Percentiles rank a stretch among this genome's conserved stretches.
phyloP scores from a whole-genome alignment of 768 basidiomycete species.

The Sarcomyxa edulis region DNA sequence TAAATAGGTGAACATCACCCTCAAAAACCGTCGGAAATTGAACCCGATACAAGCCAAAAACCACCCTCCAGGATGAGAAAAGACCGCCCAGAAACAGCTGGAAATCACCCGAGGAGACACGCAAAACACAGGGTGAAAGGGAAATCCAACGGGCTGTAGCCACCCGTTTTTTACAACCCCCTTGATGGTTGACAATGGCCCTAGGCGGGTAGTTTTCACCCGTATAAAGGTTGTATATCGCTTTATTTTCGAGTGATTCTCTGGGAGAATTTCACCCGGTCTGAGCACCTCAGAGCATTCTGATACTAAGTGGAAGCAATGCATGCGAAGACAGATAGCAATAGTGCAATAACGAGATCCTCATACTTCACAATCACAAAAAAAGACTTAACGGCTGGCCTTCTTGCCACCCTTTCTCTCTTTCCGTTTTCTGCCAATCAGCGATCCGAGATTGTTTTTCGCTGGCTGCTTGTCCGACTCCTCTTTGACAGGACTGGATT shows the following conservation, averaged over 20 bases:
- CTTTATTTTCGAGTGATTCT: background rate
- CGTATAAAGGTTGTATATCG: too few relatives aligned
- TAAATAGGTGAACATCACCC: too few relatives aligned
- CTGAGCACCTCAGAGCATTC: background rate
- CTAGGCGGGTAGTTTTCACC: too few relatives aligned
- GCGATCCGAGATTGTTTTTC: constrained; percentile 49
- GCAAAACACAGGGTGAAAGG: too few relatives aligned
- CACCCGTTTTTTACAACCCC: too few relatives aligned
- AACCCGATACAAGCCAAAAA: too few relatives aligned
- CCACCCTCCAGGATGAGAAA: too few relatives aligned
- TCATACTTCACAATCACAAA: background rate
- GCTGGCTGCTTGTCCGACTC: constrained; percentile 18
- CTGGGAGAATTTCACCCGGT: background rate
- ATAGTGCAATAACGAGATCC: background rate
- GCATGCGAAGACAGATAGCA: background rate
- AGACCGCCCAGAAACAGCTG: too few relatives aligned
- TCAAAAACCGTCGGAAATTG: too few relatives aligned
- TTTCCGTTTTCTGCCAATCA: constrained; percentile 81
- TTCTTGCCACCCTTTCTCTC: constrained; percentile 28
- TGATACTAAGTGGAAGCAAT: background rate
- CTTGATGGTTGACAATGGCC: too few relatives aligned
- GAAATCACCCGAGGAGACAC: too few relatives aligned
- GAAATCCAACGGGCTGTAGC: too few relatives aligned
- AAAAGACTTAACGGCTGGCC: background rate
- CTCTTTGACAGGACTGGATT: constrained; percentile 7